Base-by-base conservation (phyloP, 2,329 filamentous ascomycete genomes). In the Westerdykella aurantiaca region DNA sequence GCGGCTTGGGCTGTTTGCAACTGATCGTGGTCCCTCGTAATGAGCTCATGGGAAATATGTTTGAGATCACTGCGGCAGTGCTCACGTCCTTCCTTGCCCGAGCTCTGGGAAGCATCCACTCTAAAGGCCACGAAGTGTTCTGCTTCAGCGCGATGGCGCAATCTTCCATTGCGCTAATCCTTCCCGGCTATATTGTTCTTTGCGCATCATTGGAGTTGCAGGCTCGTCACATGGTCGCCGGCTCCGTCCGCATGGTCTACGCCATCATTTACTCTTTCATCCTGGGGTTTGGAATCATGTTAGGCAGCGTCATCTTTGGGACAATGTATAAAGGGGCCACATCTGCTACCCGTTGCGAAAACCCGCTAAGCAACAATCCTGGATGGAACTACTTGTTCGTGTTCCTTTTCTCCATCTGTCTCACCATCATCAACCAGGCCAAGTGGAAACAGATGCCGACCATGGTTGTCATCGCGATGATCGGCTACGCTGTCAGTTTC, bases 381-480 rank as follows among this genome's bases (percentile, higher is more conserved):
- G 69, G 72, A 23, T 78, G 75, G 49, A 78, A 76, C 45, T 88
- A 90, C 68, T 70, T 83, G 23, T 89, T 88, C 58, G 88, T 91
- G 0, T 78, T 85, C 0, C 64, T 77, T 6, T 94, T 90, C 63
- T 81, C 86, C 7, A 60, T 88, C 22, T 87, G 83, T 56, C 75
- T 91, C 33, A 83, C 47, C 43, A 73, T 90, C 57, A 83, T 91
- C 63, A 90, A 90, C 66, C 86, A 91, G 53, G 85, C 85, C 46
- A 88, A 88, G 66, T 87, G 79, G 79, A 83, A 80, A 55, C 86
- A 91, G 60, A 78, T 82, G 25, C 86, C 86, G 0, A 75, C 86
- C 40, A 91, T 91, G 86, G 69, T 86, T 4, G 37, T 79, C 46
- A 89, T 94, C 55, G 80, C 86, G 0, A 70, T 88, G 25, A 78